These are phyloP conservation scores for Rhododendron mucronatum DNA, from an alignment of 148 eudicot species.

Conservation along the genomic window DNA sequence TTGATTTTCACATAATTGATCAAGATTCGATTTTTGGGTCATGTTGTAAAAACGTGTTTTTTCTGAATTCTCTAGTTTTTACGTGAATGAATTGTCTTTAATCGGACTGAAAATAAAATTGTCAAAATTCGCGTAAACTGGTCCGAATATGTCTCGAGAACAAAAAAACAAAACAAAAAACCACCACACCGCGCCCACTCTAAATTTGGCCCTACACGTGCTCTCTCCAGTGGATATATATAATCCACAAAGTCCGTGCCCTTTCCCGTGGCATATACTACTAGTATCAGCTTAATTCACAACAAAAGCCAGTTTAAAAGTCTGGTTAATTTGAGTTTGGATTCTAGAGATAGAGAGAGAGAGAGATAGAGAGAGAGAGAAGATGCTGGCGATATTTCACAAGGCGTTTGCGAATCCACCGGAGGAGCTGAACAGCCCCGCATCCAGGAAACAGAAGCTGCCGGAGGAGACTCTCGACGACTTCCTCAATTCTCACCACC, in stretches of 20 bases:
- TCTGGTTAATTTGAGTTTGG: neutral
- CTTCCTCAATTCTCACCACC: slow-evolving; percentile 34
- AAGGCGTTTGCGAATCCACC: slow-evolving; percentile 91
- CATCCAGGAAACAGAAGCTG: slow-evolving; percentile 50
- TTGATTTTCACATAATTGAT: no score
- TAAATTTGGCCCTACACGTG: neutral
- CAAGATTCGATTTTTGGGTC: no score
- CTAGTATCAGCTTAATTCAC: no score
- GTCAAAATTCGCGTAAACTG: accelerated
- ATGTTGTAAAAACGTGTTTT: accelerated
- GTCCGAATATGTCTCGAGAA: no score
- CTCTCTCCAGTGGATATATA: neutral
- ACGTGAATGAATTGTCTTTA: no score
- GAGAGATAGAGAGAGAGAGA: neutral
- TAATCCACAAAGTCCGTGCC: neutral
- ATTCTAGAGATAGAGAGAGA: no score
- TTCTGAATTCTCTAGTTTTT: no score
- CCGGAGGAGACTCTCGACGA: slow-evolving; percentile 68
- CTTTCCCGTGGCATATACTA: neutral
- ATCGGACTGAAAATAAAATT: no score
- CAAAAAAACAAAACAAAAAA: no score
- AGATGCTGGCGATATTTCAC: slow-evolving; percentile 88
- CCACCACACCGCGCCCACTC: neutral
- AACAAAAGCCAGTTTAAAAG: no score
- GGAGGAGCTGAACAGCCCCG: slow-evolving; percentile 87